phyloP scores from a whole-genome alignment of 768 basidiomycete species.

The Lactifluus hygrophoroides region DNA sequence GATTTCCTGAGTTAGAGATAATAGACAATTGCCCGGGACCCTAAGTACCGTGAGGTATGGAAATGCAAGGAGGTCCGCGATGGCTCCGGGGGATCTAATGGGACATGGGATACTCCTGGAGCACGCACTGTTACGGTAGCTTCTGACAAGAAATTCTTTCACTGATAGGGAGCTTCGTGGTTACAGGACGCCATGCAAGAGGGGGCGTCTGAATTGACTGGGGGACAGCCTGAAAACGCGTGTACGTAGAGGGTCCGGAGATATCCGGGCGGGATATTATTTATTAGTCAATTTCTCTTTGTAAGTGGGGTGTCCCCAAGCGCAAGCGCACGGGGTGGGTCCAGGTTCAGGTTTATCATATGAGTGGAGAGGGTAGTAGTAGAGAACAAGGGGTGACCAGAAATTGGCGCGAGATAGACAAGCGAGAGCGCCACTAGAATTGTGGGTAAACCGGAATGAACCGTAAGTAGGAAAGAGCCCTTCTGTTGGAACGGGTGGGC shows the following conservation, averaged over 20 bases:
- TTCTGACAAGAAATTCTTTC: constrained; percentile 18
- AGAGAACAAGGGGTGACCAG: background rate
- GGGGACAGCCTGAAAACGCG: constrained; percentile 15
- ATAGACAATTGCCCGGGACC: constrained; percentile 7
- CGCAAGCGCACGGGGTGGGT: no score
- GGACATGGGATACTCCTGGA: constrained; percentile 7
- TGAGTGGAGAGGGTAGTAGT: background rate
- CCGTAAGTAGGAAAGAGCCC: constrained; percentile 12
- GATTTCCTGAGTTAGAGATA: constrained; percentile 9
- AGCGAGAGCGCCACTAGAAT: constrained; percentile 17
- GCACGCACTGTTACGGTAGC: constrained; percentile 14
- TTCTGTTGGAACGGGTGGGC: background rate
- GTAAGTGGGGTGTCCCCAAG: background rate
- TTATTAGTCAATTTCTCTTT: background rate
- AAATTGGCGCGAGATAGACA: constrained; percentile 4
- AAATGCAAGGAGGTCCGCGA: constrained; percentile 14
- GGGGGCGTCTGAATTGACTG: constrained; percentile 4
- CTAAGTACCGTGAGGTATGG: constrained; percentile 5
- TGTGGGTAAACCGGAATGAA: constrained; percentile 9
- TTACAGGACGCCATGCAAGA: constrained; percentile 18
- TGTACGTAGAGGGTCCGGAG: constrained; percentile 3
- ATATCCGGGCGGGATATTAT: background rate
- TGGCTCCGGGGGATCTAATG: constrained; percentile 18
- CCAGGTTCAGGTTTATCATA: background rate
- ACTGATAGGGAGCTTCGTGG: constrained; percentile 17